Evolutionary conservation across 345 rosid genomes (phyloP), one percentile per base, ranked within the genome.

Genomic region (Populus deltoides): DNA sequence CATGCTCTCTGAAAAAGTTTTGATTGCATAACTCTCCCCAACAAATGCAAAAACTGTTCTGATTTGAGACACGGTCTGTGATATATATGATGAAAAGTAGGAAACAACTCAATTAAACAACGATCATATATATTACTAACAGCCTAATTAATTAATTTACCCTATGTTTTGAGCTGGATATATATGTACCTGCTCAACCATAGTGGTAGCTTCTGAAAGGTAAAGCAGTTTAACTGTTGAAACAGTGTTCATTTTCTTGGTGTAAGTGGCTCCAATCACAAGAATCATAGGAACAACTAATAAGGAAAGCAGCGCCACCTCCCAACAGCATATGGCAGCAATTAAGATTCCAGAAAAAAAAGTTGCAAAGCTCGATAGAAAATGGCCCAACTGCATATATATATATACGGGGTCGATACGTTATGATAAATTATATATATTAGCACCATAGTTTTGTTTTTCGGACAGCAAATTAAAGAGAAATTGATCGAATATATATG

Each of bases 31-130:
- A 47, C 76, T 79, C 85, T 91, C 91, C 63, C 92, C 91, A 8
- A 85, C 92, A 76, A 89, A 91, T 31, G 94, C 83, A 79, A 88
- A 88, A 20, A 91, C 94, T 5, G 88, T 89, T 77, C 84, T 89
- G 81, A 91, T 87, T 80, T 91, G 92, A 53, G 89, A 83, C 75
- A 89, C 74, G 13, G 84, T 74, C 92, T 91, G 88, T 27, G 16
- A 22, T 33, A 72, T 18, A 22, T 59, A 43, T 24, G 13, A 16
- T 29, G 49, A 17, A 17, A 61, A 35, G 31, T 25, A 29, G 24
- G 15, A 66, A 31, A 29, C 69, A 69, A 77, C 18, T 16, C 29
- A 49, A 51, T 9, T 8, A 6, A 22, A 31, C 36, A 66, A 66
- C 7, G 22, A 67, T 4, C 31, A 29, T 41, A 9, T 39, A 7